Conservation (phyloP, 2,329 filamentous ascomycete species). For the Paecilomyces sp. region DNA sequence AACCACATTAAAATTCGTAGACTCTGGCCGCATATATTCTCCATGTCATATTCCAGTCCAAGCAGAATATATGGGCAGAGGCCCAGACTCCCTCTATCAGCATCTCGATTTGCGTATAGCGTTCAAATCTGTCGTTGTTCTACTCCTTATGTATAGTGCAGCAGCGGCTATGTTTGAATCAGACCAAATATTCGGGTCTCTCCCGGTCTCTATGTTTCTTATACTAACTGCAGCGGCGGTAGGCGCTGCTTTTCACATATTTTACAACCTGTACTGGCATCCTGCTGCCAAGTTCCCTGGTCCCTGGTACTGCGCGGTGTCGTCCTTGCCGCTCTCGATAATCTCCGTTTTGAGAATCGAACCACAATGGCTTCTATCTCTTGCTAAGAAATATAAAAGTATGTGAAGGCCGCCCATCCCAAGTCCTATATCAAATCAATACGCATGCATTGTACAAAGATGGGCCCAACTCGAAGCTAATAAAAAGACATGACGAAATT, state of each 20-base stretch:
- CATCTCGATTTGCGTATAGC: not conserved
- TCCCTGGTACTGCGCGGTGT: constrained; percentile 13
- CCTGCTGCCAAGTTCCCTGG: constrained; percentile 13
- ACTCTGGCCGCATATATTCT: too few species aligned
- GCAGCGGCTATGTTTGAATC: not conserved
- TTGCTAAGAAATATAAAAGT: constrained; percentile 15
- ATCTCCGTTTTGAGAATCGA: constrained; percentile 11
- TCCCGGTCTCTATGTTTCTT: not conserved
- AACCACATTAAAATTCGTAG: too few species aligned
- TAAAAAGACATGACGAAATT: not conserved
- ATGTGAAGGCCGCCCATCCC: not conserved
- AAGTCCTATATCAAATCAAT: not conserved
- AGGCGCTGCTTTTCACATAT: not conserved
- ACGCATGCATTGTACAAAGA: not conserved
- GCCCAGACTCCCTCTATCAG: not conserved
- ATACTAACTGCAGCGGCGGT: not conserved
- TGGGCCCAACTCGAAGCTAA: not conserved
- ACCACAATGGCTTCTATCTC: constrained; percentile 13
- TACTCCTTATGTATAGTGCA: not conserved
- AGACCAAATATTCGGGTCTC: not conserved
- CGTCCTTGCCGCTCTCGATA: constrained; percentile 12
- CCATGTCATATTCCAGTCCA: too few species aligned
- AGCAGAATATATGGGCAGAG: not conserved
- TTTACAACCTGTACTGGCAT: constrained; percentile 15
- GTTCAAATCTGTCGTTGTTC: not conserved